Conservation (phyloP, 1,284 basidiomycete species). For the Apiotrichum gamsii region DNA sequence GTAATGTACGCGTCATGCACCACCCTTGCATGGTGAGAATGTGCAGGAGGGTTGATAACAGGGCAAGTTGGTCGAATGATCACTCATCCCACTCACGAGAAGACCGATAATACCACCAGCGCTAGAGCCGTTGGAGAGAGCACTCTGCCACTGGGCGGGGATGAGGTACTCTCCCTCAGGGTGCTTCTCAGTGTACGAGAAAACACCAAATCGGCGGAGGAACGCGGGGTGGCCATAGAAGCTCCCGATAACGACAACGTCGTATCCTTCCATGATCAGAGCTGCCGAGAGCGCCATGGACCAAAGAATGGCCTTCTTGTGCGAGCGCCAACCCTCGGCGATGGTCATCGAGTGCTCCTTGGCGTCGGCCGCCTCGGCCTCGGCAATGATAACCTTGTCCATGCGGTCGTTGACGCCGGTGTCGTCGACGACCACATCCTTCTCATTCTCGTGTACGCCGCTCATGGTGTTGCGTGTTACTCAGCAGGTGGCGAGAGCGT, state of each 20-base stretch:
- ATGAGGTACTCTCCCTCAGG: constrained; percentile 6
- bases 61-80: no score
- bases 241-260: constrained; percentile 32
- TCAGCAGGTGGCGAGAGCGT: no score
- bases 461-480: no score
- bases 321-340: constrained; percentile 43
- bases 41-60: no score
- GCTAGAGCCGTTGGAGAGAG: constrained; percentile 16
- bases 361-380: constrained; percentile 44
- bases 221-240: constrained; percentile 47
- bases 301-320: constrained; percentile 50
- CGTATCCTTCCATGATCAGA: constrained; percentile 16
- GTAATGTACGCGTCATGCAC: neutral
- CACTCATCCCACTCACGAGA: neutral
- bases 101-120: constrained; percentile 15
- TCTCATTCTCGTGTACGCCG: neutral
- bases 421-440: neutral
- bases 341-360: constrained; percentile 46
- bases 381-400: constrained; percentile 37
- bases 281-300: constrained; percentile 43
- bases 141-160: constrained; percentile 22
- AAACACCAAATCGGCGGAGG: neutral
- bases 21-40: neutral
- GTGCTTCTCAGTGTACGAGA: neutral
- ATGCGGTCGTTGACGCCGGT: constrained; percentile 15